Evolutionary conservation across 305 asterid genomes (phyloP).

Genomic region (Stenogyne calaminthoides): DNA sequence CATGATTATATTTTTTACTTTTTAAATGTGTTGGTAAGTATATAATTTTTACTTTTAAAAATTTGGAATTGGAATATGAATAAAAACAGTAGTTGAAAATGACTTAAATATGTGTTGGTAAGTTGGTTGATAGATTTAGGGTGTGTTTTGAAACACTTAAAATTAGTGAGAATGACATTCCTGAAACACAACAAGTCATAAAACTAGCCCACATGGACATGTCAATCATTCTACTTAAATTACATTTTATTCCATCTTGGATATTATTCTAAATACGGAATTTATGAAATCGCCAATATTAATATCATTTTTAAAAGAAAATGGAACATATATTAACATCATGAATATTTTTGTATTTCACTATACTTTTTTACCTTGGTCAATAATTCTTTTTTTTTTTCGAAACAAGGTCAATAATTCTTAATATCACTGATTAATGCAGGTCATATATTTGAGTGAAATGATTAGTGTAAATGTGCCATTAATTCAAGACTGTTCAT

Average conservation of each 20-base stretch:
- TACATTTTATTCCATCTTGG: not conserved
- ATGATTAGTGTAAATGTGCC: conserved; percentile 4
- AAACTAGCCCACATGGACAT: conserved; percentile 17
- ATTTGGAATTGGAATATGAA: not conserved
- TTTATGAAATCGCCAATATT: too few relatives aligned
- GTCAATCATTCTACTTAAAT: not conserved
- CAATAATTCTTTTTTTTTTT: too few relatives aligned
- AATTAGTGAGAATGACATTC: conserved; percentile 18
- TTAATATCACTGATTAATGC: too few relatives aligned
- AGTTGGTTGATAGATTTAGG: not conserved
- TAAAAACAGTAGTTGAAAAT: not conserved
- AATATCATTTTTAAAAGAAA: too few relatives aligned
- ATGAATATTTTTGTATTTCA: too few relatives aligned
- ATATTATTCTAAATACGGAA: not conserved
- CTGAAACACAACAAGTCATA: conserved; percentile 2
- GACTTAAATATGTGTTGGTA: not conserved
- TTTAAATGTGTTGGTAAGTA: too few relatives aligned
- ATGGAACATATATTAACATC: too few relatives aligned
- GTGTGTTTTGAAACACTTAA: too few relatives aligned
- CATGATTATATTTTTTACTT: too few relatives aligned
- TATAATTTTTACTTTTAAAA: not conserved
- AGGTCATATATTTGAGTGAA: not conserved
- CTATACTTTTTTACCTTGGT: too few relatives aligned
- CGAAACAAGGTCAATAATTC: too few relatives aligned
- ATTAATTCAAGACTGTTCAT: conserved; percentile 42